Conservation (phyloP, 257 asterid genomes). For the Primulina huaijiensis region DNA sequence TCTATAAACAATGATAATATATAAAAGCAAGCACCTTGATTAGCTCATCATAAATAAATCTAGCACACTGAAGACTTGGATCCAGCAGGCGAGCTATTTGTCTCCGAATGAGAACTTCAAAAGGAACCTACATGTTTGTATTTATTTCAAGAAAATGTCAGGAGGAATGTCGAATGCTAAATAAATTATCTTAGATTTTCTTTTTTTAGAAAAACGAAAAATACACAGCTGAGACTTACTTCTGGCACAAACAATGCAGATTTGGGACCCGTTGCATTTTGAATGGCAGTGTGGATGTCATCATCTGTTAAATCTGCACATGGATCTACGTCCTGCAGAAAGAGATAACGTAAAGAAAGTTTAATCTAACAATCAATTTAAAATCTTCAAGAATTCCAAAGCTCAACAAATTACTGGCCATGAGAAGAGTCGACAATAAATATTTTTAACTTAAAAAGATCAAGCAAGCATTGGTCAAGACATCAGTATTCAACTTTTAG, state of each 20-base stretch:
- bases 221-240: conserved; percentile 42
- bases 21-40: conserved; percentile 57
- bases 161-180: conserved; percentile 14
- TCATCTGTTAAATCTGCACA: conserved; percentile 91
- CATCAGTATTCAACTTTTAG: background rate
- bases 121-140: conserved; percentile 64
- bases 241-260: conserved; percentile 90
- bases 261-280: conserved; percentile 86
- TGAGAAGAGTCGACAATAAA: background rate
- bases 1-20: conserved; percentile 1
- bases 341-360: conserved; percentile 20
- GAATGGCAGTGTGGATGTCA: conserved; percentile 90
- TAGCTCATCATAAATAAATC: conserved; percentile 89
- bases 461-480: conserved; percentile 13
- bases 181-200: conserved; percentile 12
- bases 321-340: conserved; percentile 85
- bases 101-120: conserved; percentile 87
- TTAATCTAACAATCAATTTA: conserved; percentile 17
- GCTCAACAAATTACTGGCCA: conserved; percentile 12
- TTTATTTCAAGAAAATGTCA: conserved; percentile 26
- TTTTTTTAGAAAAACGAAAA: background rate
- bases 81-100: conserved; percentile 90
- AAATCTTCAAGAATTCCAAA: conserved; percentile 4
- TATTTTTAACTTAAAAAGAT: conserved; percentile 4
- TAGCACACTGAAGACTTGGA: conserved; percentile 95